A percentile compares a stretch with the other conserved stretches of the same genome.
Conservation (phyloP, 2,329 filamentous ascomycete species). For the Cadophora luteo-olivacea region DNA sequence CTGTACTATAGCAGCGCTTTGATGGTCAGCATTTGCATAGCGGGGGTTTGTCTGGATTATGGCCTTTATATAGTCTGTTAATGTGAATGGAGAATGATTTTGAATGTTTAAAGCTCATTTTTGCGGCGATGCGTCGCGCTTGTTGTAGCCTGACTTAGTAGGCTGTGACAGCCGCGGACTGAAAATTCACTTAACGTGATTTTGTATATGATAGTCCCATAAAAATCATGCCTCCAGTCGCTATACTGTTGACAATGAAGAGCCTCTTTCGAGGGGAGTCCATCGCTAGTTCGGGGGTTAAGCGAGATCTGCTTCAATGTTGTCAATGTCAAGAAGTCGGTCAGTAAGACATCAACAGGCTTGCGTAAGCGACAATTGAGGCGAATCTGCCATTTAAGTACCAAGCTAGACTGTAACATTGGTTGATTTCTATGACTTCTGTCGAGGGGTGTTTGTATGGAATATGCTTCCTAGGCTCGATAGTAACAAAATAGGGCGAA, state of each 20-base stretch:
- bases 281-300: not conserved
- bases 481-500: no score
- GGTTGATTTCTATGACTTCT: not conserved
- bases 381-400: no score
- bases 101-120: not conserved
- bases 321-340: not conserved
- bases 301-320: not conserved
- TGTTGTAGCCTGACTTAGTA: not conserved
- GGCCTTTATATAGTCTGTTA: not conserved
- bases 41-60: not conserved
- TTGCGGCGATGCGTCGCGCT: not conserved
- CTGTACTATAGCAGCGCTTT: conserved; percentile 3
- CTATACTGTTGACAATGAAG: no score
- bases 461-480: no score
- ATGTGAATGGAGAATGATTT: conserved; percentile 4
- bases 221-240: no score
- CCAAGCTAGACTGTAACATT: not conserved
- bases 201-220: not conserved
- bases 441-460: not conserved
- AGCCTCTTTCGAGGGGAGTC: not conserved
- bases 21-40: conserved; percentile 11
- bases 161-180: not conserved
- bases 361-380: not conserved
- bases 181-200: not conserved
- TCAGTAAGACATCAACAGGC: not conserved